Conservation (phyloP, 1,139 yeast genomes). For the Candida tetrigidarum region DNA sequence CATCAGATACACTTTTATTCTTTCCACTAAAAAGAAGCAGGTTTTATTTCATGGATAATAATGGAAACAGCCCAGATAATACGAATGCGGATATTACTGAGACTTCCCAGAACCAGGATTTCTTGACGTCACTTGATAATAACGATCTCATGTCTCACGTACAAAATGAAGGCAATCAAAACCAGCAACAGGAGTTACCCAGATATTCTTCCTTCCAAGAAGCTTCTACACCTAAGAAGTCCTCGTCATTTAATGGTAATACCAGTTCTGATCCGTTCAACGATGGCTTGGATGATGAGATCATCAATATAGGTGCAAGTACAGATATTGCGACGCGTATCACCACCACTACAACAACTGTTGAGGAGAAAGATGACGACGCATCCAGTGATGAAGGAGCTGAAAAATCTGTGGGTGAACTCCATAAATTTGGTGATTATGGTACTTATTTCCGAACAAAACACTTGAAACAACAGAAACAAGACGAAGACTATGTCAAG, state of each 20-base stretch:
- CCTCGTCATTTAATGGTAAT: conserved; percentile 21
- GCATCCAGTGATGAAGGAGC: conserved; percentile 12
- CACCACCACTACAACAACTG: no score
- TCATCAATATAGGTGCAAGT: neutral
- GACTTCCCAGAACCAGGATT: conserved; percentile 24
- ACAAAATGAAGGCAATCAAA: conserved; percentile 20
- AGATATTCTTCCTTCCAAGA: conserved; percentile 13
- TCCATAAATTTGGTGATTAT: conserved; percentile 69
- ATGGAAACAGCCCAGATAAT: conserved; percentile 1
- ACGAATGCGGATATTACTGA: neutral
- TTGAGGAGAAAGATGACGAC: conserved; percentile 6
- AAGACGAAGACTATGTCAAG: conserved; percentile 56
- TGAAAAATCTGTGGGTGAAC: conserved; percentile 35
- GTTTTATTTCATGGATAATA: neutral
- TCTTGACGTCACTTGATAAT: conserved; percentile 38
- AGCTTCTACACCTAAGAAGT: conserved; percentile 18
- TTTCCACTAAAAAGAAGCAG: no score
- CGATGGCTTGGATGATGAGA: conserved; percentile 39
- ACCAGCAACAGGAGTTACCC: conserved; percentile 1
- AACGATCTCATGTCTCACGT: conserved; percentile 36
- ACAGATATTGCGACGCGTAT: neutral
- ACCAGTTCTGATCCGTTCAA: conserved; percentile 46
- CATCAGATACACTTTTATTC: no score
- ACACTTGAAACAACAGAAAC: conserved; percentile 64
- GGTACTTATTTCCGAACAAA: conserved; percentile 72